Conservation (phyloP, 2,329 filamentous ascomycete species). For the Fusarium marasasianum region DNA sequence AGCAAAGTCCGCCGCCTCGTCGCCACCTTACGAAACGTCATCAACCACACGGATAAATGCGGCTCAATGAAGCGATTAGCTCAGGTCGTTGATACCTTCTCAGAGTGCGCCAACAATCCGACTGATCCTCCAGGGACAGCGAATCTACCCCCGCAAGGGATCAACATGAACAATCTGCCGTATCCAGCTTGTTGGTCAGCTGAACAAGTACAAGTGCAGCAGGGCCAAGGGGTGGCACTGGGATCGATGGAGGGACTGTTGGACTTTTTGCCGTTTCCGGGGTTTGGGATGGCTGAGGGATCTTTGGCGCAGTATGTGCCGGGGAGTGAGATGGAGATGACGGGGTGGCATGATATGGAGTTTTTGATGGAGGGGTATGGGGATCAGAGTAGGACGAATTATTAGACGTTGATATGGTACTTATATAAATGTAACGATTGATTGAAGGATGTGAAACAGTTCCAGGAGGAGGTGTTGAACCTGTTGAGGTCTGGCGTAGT, state of each 20-base stretch:
- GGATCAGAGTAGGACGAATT: not conserved
- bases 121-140: not conserved
- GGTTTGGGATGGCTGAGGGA: constrained; percentile 2
- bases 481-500: not conserved
- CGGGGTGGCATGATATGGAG: constrained; percentile 40
- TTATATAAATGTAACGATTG: not conserved
- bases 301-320: constrained; percentile 26
- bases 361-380: constrained; percentile 32
- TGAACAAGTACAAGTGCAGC: constrained; percentile 7
- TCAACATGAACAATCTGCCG: not conserved
- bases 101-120: constrained; percentile 35
- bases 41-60: constrained; percentile 41
- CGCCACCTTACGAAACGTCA: constrained; percentile 23
- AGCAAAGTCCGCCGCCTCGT: constrained; percentile 17
- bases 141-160: not conserved
- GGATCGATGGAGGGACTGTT: constrained; percentile 31
- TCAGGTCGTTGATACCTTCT: constrained; percentile 42
- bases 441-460: not conserved
- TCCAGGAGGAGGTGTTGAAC: not conserved
- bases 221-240: not conserved
- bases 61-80: constrained; percentile 45
- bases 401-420: not conserved
- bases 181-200: not conserved
- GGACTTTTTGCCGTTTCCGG: constrained; percentile 22
- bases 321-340: constrained; percentile 18